A percentile compares a stretch with the other conserved stretches of the same genome.
Conservation (phyloP, 768 basidiomycete genomes). For the Brasilioporus rufonigricans region DNA sequence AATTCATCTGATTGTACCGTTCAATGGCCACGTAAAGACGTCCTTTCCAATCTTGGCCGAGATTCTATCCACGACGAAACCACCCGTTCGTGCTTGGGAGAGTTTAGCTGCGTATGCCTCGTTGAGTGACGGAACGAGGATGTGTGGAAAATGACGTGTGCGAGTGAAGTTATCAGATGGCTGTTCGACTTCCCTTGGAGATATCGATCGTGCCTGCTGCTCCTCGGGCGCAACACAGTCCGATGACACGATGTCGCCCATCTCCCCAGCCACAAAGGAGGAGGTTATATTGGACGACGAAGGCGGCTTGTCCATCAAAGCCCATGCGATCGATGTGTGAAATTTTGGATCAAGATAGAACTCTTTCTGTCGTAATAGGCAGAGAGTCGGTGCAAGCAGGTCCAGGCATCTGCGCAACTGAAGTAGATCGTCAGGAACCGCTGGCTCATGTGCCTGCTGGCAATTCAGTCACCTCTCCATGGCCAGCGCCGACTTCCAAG, state of each 20-base stretch:
- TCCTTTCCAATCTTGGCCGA: slow-evolving; percentile 72
- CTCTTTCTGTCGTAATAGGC: slow-evolving; percentile 62
- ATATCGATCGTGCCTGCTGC: slow-evolving; percentile 1
- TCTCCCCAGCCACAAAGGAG: background rate
- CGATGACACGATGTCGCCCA: background rate
- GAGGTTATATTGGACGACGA: slow-evolving; percentile 6
- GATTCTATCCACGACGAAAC: slow-evolving; percentile 54
- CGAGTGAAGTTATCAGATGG: slow-evolving; percentile 37
- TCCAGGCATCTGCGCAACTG: slow-evolving; percentile 61
- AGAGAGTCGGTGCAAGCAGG: slow-evolving; percentile 56
- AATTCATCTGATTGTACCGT: slow-evolving; percentile 13
- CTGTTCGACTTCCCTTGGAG: slow-evolving; percentile 6
- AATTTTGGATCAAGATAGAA: slow-evolving; percentile 84
- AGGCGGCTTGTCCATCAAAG: slow-evolving; percentile 47
- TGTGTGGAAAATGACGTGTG: slow-evolving; percentile 50
- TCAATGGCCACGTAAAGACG: slow-evolving; percentile 44
- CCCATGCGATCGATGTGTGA: slow-evolving; percentile 90
- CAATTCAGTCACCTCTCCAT: slow-evolving; percentile 56
- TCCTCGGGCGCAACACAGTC: slow-evolving; percentile 4
- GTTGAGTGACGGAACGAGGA: slow-evolving; percentile 50
- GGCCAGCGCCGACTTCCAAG: slow-evolving; percentile 81
- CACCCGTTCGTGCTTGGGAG: slow-evolving; percentile 41
- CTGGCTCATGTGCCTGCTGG: background rate
- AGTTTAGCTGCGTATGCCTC: slow-evolving; percentile 42
- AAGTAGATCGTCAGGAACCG: slow-evolving; percentile 18